A percentile compares a stretch with the other conserved stretches of the same genome.
These are phyloP conservation scores for Alternaria triticina DNA, from an alignment of 2,329 filamentous ascomycete genomes.

Conservation along the genomic window DNA sequence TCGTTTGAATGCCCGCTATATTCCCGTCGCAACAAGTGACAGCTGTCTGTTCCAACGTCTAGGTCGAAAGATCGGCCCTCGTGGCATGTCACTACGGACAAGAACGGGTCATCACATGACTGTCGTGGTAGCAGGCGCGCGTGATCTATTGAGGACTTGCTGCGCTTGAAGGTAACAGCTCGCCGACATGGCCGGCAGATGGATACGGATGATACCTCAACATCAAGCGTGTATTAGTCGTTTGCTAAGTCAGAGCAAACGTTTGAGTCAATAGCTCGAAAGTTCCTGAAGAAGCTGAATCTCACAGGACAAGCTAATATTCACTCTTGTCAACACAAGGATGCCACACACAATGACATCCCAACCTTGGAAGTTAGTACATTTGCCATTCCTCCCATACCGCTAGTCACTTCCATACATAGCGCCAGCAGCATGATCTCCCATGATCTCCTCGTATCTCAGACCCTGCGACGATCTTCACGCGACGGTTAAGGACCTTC, in stretches of 20 bases:
- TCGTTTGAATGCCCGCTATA: not conserved
- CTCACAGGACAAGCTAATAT: no score
- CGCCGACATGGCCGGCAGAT: not conserved
- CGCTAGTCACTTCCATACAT: not conserved
- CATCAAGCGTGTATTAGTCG: not conserved
- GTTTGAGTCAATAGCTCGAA: not conserved
- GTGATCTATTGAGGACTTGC: not conserved
- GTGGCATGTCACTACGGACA: not conserved
- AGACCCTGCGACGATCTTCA: constrained; percentile 12
- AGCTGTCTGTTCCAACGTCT: not conserved
- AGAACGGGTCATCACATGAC: not conserved
- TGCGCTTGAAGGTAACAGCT: not conserved
- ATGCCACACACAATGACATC: not conserved
- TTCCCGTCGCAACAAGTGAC: not conserved
- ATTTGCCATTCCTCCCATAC: not conserved
- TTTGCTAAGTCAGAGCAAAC: not conserved
- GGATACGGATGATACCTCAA: not conserved
- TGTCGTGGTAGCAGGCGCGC: not conserved
- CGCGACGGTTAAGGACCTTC: constrained; percentile 6
- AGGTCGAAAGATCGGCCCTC: not conserved
- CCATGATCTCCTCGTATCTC: constrained; percentile 14
- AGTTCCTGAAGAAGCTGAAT: not conserved
- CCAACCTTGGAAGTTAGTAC: not conserved
- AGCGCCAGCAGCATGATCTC: constrained; percentile 3
- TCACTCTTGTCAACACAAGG: not conserved